Percentiles rank a stretch among this genome's conserved stretches.
Conservation (phyloP, 129 eudicot species). For the Oenanthe sinensis region DNA sequence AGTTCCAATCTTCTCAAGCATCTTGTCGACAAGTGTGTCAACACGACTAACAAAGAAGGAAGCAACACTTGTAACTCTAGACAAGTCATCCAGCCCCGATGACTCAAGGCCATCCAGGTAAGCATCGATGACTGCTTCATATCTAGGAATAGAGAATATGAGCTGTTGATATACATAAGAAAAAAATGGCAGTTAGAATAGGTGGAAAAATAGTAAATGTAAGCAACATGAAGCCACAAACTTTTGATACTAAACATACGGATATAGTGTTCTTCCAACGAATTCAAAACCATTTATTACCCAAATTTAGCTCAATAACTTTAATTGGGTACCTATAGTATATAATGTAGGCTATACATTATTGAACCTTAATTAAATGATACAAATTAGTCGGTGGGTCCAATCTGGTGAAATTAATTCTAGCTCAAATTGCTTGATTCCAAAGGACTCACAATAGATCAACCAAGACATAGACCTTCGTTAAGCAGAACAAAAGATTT, state of each 20-base stretch:
- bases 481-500: not conserved
- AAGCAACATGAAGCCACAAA: not conserved
- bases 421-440: not conserved
- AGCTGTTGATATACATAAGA: constrained; percentile 43
- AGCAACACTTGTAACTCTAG: constrained; percentile 95
- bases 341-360: not conserved
- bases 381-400: not conserved
- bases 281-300: not conserved
- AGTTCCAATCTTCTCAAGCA: constrained; percentile 97
- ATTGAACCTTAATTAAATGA: not conserved
- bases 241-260: not conserved
- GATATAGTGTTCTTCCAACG: not conserved
- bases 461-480: no score
- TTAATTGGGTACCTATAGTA: not conserved
- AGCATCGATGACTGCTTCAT: constrained; percentile 97
- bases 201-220: not conserved
- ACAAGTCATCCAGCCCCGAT: constrained; percentile 84
- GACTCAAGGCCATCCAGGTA: constrained; percentile 96
- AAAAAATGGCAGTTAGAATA: constrained; percentile 13
- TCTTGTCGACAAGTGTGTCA: constrained; percentile 83
- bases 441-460: not conserved
- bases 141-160: constrained; percentile 83
- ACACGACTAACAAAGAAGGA: constrained; percentile 99
- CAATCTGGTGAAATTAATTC: not conserved
- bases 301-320: not conserved